Percentiles rank a stretch among this genome's conserved stretches.
Evolutionary conservation across 1,139 yeast genomes (phyloP).

Genomic region (Suhomyces kunorum): DNA sequence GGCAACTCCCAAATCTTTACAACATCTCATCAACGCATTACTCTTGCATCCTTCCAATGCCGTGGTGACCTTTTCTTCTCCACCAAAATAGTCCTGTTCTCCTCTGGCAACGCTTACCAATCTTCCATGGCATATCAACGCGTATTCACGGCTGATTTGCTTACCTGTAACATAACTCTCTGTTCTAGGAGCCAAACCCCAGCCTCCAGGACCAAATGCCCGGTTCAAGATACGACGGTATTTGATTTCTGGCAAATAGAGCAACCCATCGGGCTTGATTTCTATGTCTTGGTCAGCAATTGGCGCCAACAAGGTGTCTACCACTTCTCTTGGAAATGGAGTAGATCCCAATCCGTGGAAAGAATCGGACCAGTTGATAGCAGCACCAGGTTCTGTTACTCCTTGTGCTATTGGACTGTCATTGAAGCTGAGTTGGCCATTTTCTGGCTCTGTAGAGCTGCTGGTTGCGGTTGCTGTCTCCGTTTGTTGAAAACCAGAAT

Average conservation of each 20-base stretch:
- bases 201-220: conserved; percentile 98
- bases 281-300: conserved; percentile 74
- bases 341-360: conserved; percentile 80
- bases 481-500: not conserved
- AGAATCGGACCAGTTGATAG: conserved; percentile 69
- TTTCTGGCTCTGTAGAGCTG: not conserved
- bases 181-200: conserved; percentile 96
- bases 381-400: conserved; percentile 11
- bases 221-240: conserved; percentile 83
- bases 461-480: not conserved
- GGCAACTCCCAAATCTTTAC: conserved; percentile 95
- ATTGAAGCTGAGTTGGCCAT: conserved; percentile 18
- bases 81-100: conserved; percentile 87
- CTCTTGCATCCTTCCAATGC: conserved; percentile 98
- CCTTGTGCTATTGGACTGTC: conserved; percentile 21
- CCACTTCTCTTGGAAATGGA: conserved; percentile 66
- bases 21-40: conserved; percentile 96
- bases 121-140: conserved; percentile 82
- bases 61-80: conserved; percentile 83
- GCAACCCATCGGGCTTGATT: conserved; percentile 90
- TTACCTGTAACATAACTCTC: conserved; percentile 71
- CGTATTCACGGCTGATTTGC: conserved; percentile 81
- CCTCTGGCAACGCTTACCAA: conserved; percentile 92
- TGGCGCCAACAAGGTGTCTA: conserved; percentile 59
- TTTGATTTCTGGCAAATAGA: conserved; percentile 91